Percentiles rank a stretch among this genome's conserved stretches.
Conservation (phyloP, 83 land plant genomes). For the Diphasiastrum complanatum region DNA sequence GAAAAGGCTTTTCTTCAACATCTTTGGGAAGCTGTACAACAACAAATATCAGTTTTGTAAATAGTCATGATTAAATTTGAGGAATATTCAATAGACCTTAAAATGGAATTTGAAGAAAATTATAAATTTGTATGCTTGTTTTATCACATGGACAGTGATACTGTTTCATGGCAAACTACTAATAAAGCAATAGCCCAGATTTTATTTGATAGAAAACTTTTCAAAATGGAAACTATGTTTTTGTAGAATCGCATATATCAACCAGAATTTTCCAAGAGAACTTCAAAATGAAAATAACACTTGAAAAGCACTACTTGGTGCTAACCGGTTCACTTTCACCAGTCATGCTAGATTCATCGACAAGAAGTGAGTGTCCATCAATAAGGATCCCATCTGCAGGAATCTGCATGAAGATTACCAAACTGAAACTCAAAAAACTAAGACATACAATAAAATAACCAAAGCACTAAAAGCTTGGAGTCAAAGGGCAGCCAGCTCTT, state of each 20-base stretch:
- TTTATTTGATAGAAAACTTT: too few relatives aligned
- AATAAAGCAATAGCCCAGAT: too few relatives aligned
- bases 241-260: not conserved
- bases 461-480: not conserved
- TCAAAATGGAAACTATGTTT: too few relatives aligned
- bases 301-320: not conserved
- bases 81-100: too few relatives aligned
- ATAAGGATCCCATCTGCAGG: constrained; percentile 78
- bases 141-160: not conserved
- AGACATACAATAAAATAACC: constrained; percentile 7
- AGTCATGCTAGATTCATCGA: constrained; percentile 78
- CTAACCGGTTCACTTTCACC: constrained; percentile 70
- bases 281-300: not conserved
- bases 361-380: constrained; percentile 58
- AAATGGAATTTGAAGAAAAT: too few relatives aligned
- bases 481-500: too few relatives aligned
- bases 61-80: too few relatives aligned
- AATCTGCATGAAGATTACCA: constrained; percentile 34
- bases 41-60: not conserved
- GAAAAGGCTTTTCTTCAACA: constrained; percentile 59
- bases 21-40: constrained; percentile 58
- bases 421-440: not conserved
- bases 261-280: not conserved
- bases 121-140: too few relatives aligned
- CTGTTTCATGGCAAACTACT: too few relatives aligned